Evolutionary conservation across 108 stramenopile species (phyloP).

Genomic region (Pseudonitzschia pungens): DNA sequence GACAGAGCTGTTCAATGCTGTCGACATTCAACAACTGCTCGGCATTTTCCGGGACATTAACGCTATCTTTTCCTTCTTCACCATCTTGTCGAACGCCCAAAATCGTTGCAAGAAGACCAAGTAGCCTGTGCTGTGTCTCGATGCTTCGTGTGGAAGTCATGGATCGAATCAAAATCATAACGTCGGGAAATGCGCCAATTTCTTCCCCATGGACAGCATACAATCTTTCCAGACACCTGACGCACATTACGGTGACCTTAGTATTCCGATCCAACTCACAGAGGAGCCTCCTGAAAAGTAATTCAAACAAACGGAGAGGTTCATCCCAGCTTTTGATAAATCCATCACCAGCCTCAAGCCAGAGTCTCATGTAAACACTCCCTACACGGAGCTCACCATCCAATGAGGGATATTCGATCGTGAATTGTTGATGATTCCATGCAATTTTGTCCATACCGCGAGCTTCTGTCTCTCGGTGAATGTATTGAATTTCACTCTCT

Average conservation of each 20-base stretch:
- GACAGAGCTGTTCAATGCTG: slow-evolving; percentile 61
- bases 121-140: slow-evolving; percentile 70
- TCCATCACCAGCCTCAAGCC: slow-evolving; percentile 72
- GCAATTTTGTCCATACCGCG: slow-evolving; percentile 57
- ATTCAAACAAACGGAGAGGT: slow-evolving; percentile 67
- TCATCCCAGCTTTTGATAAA: slow-evolving; percentile 75
- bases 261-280: slow-evolving; percentile 69
- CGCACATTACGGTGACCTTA: slow-evolving; percentile 67
- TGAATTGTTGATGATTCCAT: slow-evolving; percentile 84
- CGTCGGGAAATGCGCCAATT: slow-evolving; percentile 73
- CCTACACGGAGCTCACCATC: slow-evolving; percentile 67
- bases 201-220: slow-evolving; percentile 57
- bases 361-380: slow-evolving; percentile 72
- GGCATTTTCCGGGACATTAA: slow-evolving; percentile 64
- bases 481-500: slow-evolving; percentile 63
- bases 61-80: slow-evolving; percentile 32
- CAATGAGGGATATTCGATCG: slow-evolving; percentile 75
- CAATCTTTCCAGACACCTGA: slow-evolving; percentile 63
- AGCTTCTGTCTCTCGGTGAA: slow-evolving; percentile 58
- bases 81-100: slow-evolving; percentile 52
- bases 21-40: slow-evolving; percentile 68
- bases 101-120: slow-evolving; percentile 61
- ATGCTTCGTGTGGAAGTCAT: slow-evolving; percentile 65
- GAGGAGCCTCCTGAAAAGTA: slow-evolving; percentile 71
- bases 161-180: slow-evolving; percentile 65